Percentiles rank a stretch among this genome's conserved stretches.
Evolutionary conservation across 129 eudicot species (phyloP).

Genomic region (Chrysanthemum makinoi): DNA sequence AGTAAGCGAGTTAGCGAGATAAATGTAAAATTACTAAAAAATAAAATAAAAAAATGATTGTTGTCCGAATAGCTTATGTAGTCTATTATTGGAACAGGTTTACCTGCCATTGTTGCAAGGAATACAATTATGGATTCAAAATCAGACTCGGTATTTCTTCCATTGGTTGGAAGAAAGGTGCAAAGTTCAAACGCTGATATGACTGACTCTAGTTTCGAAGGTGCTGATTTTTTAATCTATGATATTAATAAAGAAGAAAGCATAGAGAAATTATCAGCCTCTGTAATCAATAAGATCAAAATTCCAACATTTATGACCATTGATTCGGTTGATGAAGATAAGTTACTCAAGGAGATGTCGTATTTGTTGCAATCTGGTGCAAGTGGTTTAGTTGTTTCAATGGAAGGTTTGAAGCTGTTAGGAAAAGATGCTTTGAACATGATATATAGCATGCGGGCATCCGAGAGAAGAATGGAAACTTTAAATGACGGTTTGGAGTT

Average conservation of each 20-base stretch:
- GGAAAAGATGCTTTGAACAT: constrained; percentile 47
- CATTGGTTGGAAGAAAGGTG: constrained; percentile 80
- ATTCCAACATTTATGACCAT: constrained; percentile 67
- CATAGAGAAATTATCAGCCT: constrained; percentile 35
- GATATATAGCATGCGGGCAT: constrained; percentile 34
- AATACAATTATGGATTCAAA: constrained; percentile 73
- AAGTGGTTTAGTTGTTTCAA: constrained; percentile 70
- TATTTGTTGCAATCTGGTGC: constrained; percentile 56
- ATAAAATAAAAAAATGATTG: neutral
- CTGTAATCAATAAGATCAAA: constrained; percentile 47
- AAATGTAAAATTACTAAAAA: neutral
- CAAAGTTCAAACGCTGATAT: constrained; percentile 57
- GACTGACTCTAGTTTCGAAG: constrained; percentile 74
- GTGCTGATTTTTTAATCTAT: constrained; percentile 87
- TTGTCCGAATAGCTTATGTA: constrained; percentile 1
- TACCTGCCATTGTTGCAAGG: constrained; percentile 95
- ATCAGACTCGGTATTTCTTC: constrained; percentile 76
- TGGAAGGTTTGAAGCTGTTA: constrained; percentile 52
- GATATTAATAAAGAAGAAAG: constrained; percentile 29
- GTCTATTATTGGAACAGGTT: constrained; percentile 43
- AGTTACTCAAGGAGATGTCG: constrained; percentile 27
- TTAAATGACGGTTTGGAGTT: constrained; percentile 23
- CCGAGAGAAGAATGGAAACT: constrained; percentile 30
- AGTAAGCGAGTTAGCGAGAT: too few relatives aligned
- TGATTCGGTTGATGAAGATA: constrained; percentile 30